Evolutionary conservation across 768 basidiomycete genomes (phyloP).

Genomic region (Scleroderma citrinum): DNA sequence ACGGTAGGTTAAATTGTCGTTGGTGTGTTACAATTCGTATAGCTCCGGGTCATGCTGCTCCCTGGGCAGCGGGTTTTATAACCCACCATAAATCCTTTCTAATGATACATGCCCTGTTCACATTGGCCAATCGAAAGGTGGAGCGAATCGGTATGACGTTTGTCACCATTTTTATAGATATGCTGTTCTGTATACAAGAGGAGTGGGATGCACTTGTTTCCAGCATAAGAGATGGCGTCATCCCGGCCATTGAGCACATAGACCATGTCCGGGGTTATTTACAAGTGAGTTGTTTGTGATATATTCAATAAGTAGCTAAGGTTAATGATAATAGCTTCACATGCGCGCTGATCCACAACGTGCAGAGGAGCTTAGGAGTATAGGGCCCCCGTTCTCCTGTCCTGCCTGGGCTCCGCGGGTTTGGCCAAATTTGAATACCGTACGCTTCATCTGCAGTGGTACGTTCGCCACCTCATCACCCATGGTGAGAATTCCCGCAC

Average conservation of each 20-base stretch:
- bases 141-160: constrained; percentile 1
- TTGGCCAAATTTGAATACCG: constrained; percentile 7
- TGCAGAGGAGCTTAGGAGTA: constrained; percentile 13
- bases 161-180: constrained; percentile 7
- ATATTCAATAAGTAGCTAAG: not conserved
- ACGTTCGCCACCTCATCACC: constrained; percentile 8
- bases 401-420: constrained; percentile 14
- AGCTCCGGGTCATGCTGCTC: constrained; percentile 11
- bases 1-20: not conserved
- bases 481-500: constrained; percentile 2
- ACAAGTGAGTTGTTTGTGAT: constrained; percentile 7
- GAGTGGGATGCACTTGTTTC: constrained; percentile 13
- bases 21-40: not conserved
- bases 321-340: constrained; percentile 1
- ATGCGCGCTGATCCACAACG: constrained; percentile 8
- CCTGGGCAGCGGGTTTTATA: constrained; percentile 13
- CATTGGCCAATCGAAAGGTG: constrained; percentile 5
- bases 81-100: constrained; percentile 12
- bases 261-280: constrained; percentile 10
- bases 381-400: constrained; percentile 8
- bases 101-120: constrained; percentile 19
- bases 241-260: constrained; percentile 13
- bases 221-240: constrained; percentile 8
- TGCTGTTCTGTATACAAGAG: constrained; percentile 12
- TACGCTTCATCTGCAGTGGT: constrained; percentile 9